phyloP scores from a whole-genome alignment of 2,329 filamentous ascomycete genomes.

The Leptoxyphium fumago region DNA sequence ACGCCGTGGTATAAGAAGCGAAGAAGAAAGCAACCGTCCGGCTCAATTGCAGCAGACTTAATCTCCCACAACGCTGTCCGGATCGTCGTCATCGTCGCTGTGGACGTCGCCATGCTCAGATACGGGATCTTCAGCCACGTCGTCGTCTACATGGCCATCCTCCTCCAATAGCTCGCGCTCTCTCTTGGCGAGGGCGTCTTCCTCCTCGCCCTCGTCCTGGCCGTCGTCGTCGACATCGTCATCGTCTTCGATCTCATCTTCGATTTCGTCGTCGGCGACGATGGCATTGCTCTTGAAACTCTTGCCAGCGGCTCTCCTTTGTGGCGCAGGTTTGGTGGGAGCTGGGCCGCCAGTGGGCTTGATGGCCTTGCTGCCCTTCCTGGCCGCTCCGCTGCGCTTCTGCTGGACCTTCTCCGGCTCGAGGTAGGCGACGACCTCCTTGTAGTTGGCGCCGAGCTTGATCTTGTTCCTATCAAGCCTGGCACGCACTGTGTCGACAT shows the following conservation, averaged over 20 bases:
- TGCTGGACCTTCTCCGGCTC: conserved; percentile 47
- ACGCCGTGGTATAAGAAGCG: too few relatives aligned
- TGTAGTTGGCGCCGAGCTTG: conserved; percentile 73
- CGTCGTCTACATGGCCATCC: conserved; percentile 22
- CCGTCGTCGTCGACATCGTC: conserved; percentile 28
- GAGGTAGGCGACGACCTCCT: conserved; percentile 66
- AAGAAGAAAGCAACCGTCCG: too few relatives aligned
- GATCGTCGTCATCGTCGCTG: neutral
- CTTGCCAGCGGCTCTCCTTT: conserved; percentile 14
- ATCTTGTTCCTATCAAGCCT: conserved; percentile 64
- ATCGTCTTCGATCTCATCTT: conserved; percentile 27
- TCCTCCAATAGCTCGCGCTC: conserved; percentile 15
- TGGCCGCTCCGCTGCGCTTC: conserved; percentile 31
- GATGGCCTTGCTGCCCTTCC: conserved; percentile 25
- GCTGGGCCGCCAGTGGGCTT: neutral
- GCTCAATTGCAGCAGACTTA: neutral
- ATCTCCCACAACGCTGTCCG: neutral
- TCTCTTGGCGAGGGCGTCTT: conserved; percentile 39
- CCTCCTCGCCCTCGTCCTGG: conserved; percentile 15
- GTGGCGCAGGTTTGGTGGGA: conserved; percentile 20
- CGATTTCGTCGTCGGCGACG: conserved; percentile 26
- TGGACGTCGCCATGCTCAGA: neutral
- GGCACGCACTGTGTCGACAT: conserved; percentile 49
- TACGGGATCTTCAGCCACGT: conserved; percentile 24
- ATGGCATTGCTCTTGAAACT: conserved; percentile 24